Base-by-base conservation (phyloP, 768 basidiomycete genomes). In the Naganishia randhawae region DNA sequence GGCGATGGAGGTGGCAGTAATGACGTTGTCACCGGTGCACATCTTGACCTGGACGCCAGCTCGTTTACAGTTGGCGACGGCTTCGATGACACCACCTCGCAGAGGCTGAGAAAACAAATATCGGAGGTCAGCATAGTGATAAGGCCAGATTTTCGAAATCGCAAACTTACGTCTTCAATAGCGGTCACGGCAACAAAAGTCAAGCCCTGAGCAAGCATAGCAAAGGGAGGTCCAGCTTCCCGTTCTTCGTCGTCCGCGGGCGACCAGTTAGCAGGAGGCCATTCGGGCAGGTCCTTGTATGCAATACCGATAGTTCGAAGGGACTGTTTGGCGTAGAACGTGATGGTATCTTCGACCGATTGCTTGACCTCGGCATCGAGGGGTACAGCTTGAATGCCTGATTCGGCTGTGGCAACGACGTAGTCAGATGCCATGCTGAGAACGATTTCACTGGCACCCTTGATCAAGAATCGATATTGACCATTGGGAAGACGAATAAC, bases 1-100 rank as follows among this genome's bases (percentile, higher is more conserved):
- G 25, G 96, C 95, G 74, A 99, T 99, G 8, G 94, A 96, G 33
- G 77, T 67, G 31, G 80, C 80, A 55, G 80, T 81, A 62, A 97
- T 86, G 57, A 93, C 91, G 72, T 96, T 97, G 80, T 98, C 94
- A 72, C 95, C 96, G 0, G 96, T 98, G 78, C 92, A 95, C 94
- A 97, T 99, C 82, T 96, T 97, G 82, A 98, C 88, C 27, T 85
- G 83, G 16, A 99, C 93, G 70, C 95, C 94, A 48, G 96, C 95
- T 63, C 83, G 85, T 74, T 87, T 87, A 76, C 94, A 97, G 75
- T 90, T 87, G 50, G 85, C 83, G 50, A 99, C 95, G 19, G 95
- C 93, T 13, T 92, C 85, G 17, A 86, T 86, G 31, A 98, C 96
- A 76, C 94, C 92, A 0, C 86, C 84, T 37, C 95, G 89, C 4